phyloP scores from a whole-genome alignment of 2,329 filamentous ascomycete genomes.

The Sporothrix euskadiensis region DNA sequence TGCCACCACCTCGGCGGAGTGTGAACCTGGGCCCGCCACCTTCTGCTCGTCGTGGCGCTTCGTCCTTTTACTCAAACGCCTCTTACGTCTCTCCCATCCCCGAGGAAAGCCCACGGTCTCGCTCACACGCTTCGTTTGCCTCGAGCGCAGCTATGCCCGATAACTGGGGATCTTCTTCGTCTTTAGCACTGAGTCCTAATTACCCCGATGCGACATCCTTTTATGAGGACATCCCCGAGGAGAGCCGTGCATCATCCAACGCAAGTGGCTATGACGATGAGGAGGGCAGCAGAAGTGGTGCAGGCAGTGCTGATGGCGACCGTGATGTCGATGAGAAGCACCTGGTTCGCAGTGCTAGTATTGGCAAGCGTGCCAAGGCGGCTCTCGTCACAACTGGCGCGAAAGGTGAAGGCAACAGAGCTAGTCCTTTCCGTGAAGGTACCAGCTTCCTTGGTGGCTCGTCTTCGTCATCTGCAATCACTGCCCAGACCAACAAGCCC shows the following conservation, averaged over 20 bases:
- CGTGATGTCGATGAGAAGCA: conserved; percentile 56
- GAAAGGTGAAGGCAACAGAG: conserved; percentile 27
- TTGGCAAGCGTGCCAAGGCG: conserved; percentile 62
- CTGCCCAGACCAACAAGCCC: conserved; percentile 39
- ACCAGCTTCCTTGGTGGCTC: conserved; percentile 51
- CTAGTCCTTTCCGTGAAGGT: conserved; percentile 46
- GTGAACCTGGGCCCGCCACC: conserved; percentile 61
- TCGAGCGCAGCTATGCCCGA: conserved; percentile 73
- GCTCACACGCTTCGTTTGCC: conserved; percentile 65
- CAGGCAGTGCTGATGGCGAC: conserved; percentile 47
- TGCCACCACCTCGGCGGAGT: conserved; percentile 46
- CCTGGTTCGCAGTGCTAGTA: conserved; percentile 61
- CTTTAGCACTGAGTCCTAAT: conserved; percentile 48
- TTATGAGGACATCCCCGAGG: conserved; percentile 54
- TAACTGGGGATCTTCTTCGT: conserved; percentile 58
- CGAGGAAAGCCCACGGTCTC: conserved; percentile 63
- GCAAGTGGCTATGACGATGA: conserved; percentile 55
- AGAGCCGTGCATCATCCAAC: conserved; percentile 44
- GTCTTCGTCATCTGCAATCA: conserved; percentile 49
- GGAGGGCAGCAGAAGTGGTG: conserved; percentile 29
- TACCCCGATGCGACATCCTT: conserved; percentile 47
- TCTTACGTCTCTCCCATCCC: conserved; percentile 75
- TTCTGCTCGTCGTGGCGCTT: conserved; percentile 59
- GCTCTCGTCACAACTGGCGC: conserved; percentile 51
- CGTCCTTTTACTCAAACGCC: conserved; percentile 64